Conservation (phyloP, 495 filamentous ascomycete genomes). For the Daldinia bambusicola region DNA sequence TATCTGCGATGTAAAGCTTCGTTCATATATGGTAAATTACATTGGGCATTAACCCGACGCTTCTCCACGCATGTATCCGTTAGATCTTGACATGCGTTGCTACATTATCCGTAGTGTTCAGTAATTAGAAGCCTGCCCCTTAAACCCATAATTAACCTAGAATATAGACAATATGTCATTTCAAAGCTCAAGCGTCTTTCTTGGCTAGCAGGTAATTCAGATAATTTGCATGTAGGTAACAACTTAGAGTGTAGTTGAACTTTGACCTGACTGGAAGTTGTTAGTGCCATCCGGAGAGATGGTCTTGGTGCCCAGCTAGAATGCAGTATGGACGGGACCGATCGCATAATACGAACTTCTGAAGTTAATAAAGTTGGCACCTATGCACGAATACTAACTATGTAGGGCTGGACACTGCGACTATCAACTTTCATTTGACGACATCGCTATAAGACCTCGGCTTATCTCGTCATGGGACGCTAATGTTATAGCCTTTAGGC, state of each 20-base stretch:
- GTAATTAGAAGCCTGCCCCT: neutral
- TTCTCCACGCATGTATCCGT: neutral
- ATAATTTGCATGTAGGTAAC: neutral
- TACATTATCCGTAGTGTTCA: neutral
- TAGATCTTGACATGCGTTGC: neutral
- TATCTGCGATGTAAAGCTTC: too few relatives aligned
- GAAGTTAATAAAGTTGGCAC: neutral
- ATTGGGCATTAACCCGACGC: neutral
- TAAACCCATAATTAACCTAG: too few relatives aligned
- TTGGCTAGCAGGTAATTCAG: too few relatives aligned
- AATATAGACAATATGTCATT: too few relatives aligned
- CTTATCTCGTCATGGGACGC: neutral
- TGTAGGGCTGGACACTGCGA: neutral
- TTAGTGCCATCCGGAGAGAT: neutral
- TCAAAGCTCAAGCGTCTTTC: neutral
- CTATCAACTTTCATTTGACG: constrained; percentile 15
- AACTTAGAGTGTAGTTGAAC: neutral
- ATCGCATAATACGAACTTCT: constrained; percentile 11
- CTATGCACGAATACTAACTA: neutral
- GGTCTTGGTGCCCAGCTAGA: neutral
- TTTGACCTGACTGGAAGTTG: neutral
- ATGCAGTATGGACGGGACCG: constrained; percentile 9
- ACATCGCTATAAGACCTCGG: neutral
- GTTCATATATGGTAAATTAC: neutral
- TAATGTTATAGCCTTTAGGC: constrained; percentile 8